Evolutionary conservation across 768 basidiomycete genomes (phyloP), one percentile per base, ranked within the genome.

Genomic region (Nidularia pulvinata): DNA sequence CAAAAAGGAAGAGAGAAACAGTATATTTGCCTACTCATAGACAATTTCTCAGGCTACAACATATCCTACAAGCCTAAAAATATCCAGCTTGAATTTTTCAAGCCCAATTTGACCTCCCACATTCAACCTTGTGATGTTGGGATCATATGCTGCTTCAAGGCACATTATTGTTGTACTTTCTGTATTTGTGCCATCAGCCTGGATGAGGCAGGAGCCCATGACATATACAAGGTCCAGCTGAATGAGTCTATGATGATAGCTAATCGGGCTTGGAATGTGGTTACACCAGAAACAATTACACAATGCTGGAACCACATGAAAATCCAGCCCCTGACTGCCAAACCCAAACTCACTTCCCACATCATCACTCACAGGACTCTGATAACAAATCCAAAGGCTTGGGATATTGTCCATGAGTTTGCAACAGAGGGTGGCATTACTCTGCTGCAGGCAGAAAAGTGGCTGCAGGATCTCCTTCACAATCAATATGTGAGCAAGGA

Each of bases 161-260:
- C 72, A 0, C 57, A 65, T 33, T 75, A 76, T 50, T 55, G 59
- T 1, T 33, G 46, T 3, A 50, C 48, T 3, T 72, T 70, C 49
- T 65, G 63, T 52, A 5, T 33, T 3, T 54, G 59, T 46, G 64
- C 66, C 19, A 55, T 72, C 51, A 61, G 66, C 22, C 55, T 59
- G 22, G 66, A 73, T 57, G 66, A 69, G 44, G 62, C 58, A 14
- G 69, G 60, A 7, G 61, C 62, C 33, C 1, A 19, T 1, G 58
- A 73, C 9, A 69, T 75, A 33, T 76, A 71, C 57, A 66, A 72
- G 44, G 66, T 76, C 37, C 60, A 69, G 53, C 53, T 67, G n/a
- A 65, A 72, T 9, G 62, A 70, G 48, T 68, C 59, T 4, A 73
- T 77, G 65, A 52, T 54, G 6, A 64, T 75, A 58, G 65, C 59